A percentile compares a stretch with the other conserved stretches of the same genome.
Conservation (phyloP, 2,329 filamentous ascomycete genomes). For the Microcera coccophila region DNA sequence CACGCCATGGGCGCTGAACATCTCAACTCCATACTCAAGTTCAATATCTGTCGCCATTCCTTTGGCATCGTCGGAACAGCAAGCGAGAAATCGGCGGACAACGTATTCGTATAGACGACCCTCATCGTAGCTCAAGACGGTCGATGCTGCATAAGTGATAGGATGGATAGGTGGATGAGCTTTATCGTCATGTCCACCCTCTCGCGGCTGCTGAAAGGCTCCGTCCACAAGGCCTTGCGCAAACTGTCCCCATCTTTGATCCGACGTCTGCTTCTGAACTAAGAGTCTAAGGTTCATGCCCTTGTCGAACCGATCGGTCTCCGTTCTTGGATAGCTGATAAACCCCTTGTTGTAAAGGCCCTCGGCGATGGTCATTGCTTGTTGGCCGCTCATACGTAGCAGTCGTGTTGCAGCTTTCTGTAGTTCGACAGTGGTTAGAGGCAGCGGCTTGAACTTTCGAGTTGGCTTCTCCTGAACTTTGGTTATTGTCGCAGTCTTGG, state of each 20-base stretch:
- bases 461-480: constrained; percentile 89
- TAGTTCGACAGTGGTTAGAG: constrained; percentile 90
- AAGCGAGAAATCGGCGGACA: constrained; percentile 85
- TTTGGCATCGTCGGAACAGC: constrained; percentile 90
- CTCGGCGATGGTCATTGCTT: constrained; percentile 86
- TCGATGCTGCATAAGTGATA: constrained; percentile 72
- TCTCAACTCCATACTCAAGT: constrained; percentile 77
- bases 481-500: constrained; percentile 72
- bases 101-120: constrained; percentile 88
- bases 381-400: constrained; percentile 83
- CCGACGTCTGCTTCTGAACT: constrained; percentile 78
- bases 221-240: constrained; percentile 72
- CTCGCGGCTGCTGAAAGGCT: constrained; percentile 74
- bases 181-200: constrained; percentile 88
- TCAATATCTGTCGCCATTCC: constrained; percentile 83
- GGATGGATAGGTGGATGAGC: constrained; percentile 97
- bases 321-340: constrained; percentile 95
- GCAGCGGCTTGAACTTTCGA: constrained; percentile 89
- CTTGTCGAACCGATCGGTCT: constrained; percentile 91
- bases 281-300: constrained; percentile 79
- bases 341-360: constrained; percentile 87
- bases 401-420: constrained; percentile 93
- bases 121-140: constrained; percentile 63
- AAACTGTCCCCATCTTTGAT: constrained; percentile 73
- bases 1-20: constrained; percentile 77